These are phyloP conservation scores for Fusarium anthophilum DNA, from an alignment of 2,329 filamentous ascomycete genomes.

Conservation along the genomic window DNA sequence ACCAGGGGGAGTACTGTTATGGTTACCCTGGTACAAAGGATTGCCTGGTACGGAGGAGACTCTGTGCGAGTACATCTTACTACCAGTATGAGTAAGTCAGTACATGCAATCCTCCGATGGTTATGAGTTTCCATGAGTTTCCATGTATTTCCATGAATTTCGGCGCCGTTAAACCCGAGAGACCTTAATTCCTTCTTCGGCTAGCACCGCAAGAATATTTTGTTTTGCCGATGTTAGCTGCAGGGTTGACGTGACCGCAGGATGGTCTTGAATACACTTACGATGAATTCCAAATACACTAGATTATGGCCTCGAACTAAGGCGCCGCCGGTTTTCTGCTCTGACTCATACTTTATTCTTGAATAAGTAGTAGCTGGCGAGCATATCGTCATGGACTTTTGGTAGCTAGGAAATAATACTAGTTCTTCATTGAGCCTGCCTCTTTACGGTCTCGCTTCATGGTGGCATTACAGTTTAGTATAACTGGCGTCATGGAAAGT, in stretches of 20 bases:
- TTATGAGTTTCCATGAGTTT: neutral
- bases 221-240: neutral
- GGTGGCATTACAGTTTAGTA: neutral
- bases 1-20: neutral
- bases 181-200: neutral
- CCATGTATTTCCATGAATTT: neutral
- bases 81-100: neutral
- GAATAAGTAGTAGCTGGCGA: neutral
- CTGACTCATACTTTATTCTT: neutral
- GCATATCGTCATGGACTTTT: neutral
- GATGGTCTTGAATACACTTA: too few relatives aligned
- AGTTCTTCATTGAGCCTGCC: neutral
- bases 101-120: neutral
- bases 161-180: neutral
- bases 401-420: neutral
- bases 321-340: neutral
- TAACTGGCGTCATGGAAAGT: neutral
- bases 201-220: neutral
- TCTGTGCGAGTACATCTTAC: neutral
- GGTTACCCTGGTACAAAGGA: neutral
- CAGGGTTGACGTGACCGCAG: too few relatives aligned
- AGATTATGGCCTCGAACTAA: neutral
- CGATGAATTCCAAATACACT: neutral
- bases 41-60: neutral
- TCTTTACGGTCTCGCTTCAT: neutral